Evolutionary conservation across 2,329 filamentous ascomycete species (phyloP).

Genomic region (Rutstroemia sp.): DNA sequence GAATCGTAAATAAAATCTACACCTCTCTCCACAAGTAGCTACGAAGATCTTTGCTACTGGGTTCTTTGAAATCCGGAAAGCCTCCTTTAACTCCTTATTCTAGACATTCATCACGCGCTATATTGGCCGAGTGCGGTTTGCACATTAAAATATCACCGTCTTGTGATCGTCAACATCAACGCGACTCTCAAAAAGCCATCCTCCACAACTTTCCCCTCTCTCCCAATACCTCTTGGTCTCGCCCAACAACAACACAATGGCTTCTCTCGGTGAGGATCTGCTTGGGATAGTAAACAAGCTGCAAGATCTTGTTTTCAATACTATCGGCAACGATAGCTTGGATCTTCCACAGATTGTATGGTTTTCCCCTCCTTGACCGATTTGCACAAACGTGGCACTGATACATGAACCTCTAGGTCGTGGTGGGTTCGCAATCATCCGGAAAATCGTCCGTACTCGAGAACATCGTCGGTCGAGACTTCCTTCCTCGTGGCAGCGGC

Average conservation of each 20-base stretch:
- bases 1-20: conserved; percentile 7
- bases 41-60: conserved; percentile 2
- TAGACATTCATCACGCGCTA: background rate
- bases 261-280: conserved; percentile 90
- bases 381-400: conserved; percentile 11
- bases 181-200: conserved; percentile 7
- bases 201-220: conserved; percentile 3
- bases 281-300: conserved; percentile 95
- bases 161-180: conserved; percentile 6
- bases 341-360: conserved; percentile 96
- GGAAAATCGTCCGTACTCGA: conserved; percentile 98
- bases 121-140: background rate
- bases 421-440: conserved; percentile 95
- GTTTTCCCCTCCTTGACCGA: conserved; percentile 22
- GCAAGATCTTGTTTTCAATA: conserved; percentile 98
- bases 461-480: conserved; percentile 97
- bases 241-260: conserved; percentile 49
- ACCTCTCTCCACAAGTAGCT: background rate
- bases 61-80: background rate
- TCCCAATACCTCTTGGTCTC: conserved; percentile 19
- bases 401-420: conserved; percentile 55
- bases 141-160: background rate
- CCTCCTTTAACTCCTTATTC: background rate
- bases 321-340: conserved; percentile 96
- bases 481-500: conserved; percentile 89